Evolutionary conservation across 2,329 filamentous ascomycete genomes (phyloP).

Genomic region (Scedosporium apiospermum): DNA sequence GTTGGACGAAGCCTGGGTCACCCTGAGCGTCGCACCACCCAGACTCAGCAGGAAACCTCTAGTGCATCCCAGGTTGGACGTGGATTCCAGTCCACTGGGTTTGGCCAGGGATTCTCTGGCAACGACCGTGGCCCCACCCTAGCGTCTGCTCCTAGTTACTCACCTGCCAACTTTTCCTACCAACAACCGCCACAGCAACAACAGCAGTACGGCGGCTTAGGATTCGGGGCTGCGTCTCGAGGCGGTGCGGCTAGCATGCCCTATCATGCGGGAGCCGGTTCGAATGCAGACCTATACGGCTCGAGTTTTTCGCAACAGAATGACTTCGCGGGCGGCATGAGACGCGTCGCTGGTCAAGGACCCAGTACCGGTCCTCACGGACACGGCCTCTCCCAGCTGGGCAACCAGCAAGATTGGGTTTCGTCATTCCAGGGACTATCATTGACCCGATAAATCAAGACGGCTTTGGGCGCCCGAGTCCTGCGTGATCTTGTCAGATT

Average conservation of each 20-base stretch:
- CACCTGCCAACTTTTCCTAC: slow-evolving; percentile 2
- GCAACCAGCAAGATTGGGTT: slow-evolving; percentile 49
- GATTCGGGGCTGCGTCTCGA: not conserved
- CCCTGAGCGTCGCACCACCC: slow-evolving; percentile 39
- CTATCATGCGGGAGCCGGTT: not conserved
- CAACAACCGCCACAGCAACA: slow-evolving; percentile 13
- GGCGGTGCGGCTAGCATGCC: not conserved
- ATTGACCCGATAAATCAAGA: slow-evolving; percentile 41
- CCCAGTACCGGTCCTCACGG: slow-evolving; percentile 24
- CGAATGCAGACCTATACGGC: slow-evolving; percentile 1
- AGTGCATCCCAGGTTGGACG: slow-evolving; percentile 1
- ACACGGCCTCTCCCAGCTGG: slow-evolving; percentile 31
- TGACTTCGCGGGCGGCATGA: not conserved
- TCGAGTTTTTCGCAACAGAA: slow-evolving; percentile 7
- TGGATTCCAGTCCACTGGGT: not conserved
- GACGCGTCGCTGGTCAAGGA: slow-evolving; percentile 9
- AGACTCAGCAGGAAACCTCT: slow-evolving; percentile 23
- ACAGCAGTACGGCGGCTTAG: slow-evolving; percentile 2
- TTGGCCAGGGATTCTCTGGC: slow-evolving; percentile 3
- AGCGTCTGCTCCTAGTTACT: not conserved
- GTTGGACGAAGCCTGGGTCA: slow-evolving; percentile 37
- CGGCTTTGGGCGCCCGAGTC: not conserved
- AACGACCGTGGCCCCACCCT: not conserved
- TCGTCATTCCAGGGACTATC: slow-evolving; percentile 61
- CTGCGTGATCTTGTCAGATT: slow-evolving; percentile 5